Base-by-base conservation (phyloP, 495 filamentous ascomycete species). In the Podospora conica region DNA sequence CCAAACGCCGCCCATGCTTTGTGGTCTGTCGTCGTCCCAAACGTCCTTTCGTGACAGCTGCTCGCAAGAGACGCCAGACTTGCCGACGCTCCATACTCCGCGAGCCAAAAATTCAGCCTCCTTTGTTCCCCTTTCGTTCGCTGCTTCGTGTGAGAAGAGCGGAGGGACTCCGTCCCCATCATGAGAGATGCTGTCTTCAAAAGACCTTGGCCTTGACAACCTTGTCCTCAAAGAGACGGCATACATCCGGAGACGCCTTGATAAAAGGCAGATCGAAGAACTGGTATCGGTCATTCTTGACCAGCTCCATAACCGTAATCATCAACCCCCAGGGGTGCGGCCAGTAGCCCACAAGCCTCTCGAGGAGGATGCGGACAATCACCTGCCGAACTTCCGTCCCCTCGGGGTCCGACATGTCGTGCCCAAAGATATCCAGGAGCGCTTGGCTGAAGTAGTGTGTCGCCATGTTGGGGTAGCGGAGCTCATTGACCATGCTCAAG, bases 281-380 rank as follows among this genome's bases (percentile, higher is more conserved):
- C 70, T 86, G 84, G 71, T 91, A 93, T 70, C 85, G 90, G 55
- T 88, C 87, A 73, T 96, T 97, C 80, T 96, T 95, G 64, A 96
- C 82, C 56, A 99, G 82, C 79, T 98, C 96, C 55, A 96, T 79
- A 58, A 96, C 83, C 22, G 92, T 96, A 65, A 96, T 88, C 75
- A 97, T 91, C 53, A 98, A 77, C 18, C 95, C 95, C 95, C 95
- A 99, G 15, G 95, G 93, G 75, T 98, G 96, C 29, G 95, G 95
- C 74, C 93, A 91, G 75, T 91, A 91, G 20, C 93, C 91, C 60
- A 94, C 86, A 58, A 97, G 78, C 53, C 95, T 84, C 80, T 99
- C 95, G 6, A 97, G 76, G 55, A 98, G 78, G 55, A 97, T 87
- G 24, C 93, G 86, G 55, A 91, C 90, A 67, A 98, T 91, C 75